phyloP scores from a whole-genome alignment of 1,284 basidiomycete species.

The Rhodofomes roseus region DNA sequence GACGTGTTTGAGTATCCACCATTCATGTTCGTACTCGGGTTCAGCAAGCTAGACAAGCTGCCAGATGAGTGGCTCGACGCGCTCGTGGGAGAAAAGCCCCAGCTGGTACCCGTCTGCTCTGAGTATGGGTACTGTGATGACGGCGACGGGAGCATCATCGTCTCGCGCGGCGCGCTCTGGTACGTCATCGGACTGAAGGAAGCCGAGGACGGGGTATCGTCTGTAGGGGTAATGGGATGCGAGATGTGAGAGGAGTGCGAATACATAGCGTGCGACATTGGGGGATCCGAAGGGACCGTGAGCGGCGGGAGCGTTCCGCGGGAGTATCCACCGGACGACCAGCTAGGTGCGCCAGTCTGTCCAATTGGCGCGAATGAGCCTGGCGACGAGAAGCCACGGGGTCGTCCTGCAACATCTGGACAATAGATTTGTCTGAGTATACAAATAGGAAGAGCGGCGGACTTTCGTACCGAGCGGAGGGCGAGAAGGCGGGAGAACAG shows the following conservation, averaged over 20 bases:
- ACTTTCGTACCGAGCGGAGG: conserved; percentile 64
- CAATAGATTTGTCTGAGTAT: background rate
- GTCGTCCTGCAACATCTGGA: conserved; percentile 30
- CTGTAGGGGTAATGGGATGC: conserved; percentile 61
- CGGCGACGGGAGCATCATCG: conserved; percentile 41
- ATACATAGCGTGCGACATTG: conserved; percentile 55
- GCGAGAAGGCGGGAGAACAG: conserved; percentile 64
- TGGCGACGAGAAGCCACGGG: conserved; percentile 77
- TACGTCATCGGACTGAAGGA: conserved; percentile 52
- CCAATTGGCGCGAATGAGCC: conserved; percentile 68
- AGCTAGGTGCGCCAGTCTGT: conserved; percentile 50
- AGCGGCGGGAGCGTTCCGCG: conserved; percentile 74
- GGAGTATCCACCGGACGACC: conserved; percentile 57
- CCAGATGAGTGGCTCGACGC: conserved; percentile 59
- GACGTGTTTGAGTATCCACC: conserved; percentile 42
- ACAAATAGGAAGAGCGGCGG: conserved; percentile 52
- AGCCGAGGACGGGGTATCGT: conserved; percentile 58
- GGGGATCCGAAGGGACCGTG: conserved; percentile 71
- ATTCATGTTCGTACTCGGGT: conserved; percentile 60
- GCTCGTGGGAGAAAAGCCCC: conserved; percentile 54
- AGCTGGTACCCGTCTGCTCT: conserved; percentile 45
- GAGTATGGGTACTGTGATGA: conserved; percentile 57
- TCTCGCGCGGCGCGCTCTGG: conserved; percentile 38
- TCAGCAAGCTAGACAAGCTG: conserved; percentile 74
- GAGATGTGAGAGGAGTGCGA: conserved; percentile 50